Base-by-base conservation (phyloP, 1,284 basidiomycete species). In the Moniliophthora roreri region DNA sequence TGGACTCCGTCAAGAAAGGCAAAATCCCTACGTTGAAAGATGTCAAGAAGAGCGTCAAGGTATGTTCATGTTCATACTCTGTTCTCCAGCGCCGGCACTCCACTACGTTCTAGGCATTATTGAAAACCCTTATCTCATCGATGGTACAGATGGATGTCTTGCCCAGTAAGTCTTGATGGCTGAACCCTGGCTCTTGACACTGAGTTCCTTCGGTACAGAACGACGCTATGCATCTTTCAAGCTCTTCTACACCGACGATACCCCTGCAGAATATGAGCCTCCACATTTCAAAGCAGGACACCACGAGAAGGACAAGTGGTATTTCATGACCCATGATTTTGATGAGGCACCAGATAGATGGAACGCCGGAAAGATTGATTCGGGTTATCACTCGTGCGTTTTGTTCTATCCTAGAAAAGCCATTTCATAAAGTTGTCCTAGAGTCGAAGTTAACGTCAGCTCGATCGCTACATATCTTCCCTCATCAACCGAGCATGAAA, bases 201-300 rank as follows among this genome's bases (percentile, higher is more conserved):
- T 4, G 9, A 11, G 23, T 44, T 3, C 20, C 3, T 23, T 2
- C 24, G 24, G n/a, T 37, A 4, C 58, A 92, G 90, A 82, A 63
- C 85, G 82, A 45, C 84, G 90, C 32, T 93, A 79, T 63, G 88
- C 89, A 20, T 89, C 85, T n/a, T 88, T 93, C 71, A 93, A 93
- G 63, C 69, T 90, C 13, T 89, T 87, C 62, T 93, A 91, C 64
- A 85, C 82, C 18, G 82, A 89, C 38, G 75, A 82, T 18, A 85
- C 89, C 4, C 91, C 91, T 0, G 70, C 77, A 4, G 82, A 89
- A 49, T 91, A 91, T 58, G 88, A 91, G 64, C 89, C 89, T 4
- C 85, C 85, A 0, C 74, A 86, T 66, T 91, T 91, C 62, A 77
- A 79, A 51, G 69, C 85, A 6, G 88, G 84, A 0, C 86, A 91